Conservation (phyloP, 2,329 filamentous ascomycete species). For the Aspergillus puulaauensis region DNA sequence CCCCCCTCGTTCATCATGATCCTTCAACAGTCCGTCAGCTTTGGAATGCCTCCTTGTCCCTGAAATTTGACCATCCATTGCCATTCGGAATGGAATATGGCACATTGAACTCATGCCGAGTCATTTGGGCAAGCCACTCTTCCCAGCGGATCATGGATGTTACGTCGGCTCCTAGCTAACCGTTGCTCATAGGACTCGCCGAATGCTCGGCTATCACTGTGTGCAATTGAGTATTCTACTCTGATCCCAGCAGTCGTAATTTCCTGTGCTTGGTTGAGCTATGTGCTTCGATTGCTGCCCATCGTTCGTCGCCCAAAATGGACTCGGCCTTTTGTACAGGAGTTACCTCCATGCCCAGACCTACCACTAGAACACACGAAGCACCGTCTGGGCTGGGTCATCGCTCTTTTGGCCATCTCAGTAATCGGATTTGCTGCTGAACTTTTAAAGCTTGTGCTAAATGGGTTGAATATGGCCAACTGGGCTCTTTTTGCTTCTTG, state of each 20-base stretch:
- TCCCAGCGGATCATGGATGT: too few relatives aligned
- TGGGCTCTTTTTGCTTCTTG: constrained; percentile 35
- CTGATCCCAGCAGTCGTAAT: constrained; percentile 28
- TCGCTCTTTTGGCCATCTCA: constrained; percentile 41
- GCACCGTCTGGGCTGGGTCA: constrained; percentile 33
- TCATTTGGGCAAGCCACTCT: constrained; percentile 17
- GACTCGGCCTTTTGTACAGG: constrained; percentile 53
- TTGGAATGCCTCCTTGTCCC: background rate
- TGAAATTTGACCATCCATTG: constrained; percentile 8
- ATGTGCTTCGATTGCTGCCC: constrained; percentile 27
- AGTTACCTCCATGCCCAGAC: constrained; percentile 33
- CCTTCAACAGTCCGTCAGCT: background rate
- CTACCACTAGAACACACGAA: constrained; percentile 31
- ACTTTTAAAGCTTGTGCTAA: constrained; percentile 27
- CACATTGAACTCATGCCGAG: constrained; percentile 13
- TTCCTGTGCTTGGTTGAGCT: constrained; percentile 25
- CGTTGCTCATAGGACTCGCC: constrained; percentile 33
- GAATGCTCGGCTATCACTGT: constrained; percentile 35
- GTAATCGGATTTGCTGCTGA: constrained; percentile 36
- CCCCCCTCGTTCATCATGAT: background rate
- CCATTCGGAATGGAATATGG: constrained; percentile 9
- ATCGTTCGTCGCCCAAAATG: constrained; percentile 46
- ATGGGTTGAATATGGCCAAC: constrained; percentile 14
- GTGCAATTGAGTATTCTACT: constrained; percentile 36
- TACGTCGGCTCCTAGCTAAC: background rate